Percentiles rank a stretch among this genome's conserved stretches.
phyloP scores from a whole-genome alignment of 2,329 filamentous ascomycete genomes.

The Amauroascus niger region DNA sequence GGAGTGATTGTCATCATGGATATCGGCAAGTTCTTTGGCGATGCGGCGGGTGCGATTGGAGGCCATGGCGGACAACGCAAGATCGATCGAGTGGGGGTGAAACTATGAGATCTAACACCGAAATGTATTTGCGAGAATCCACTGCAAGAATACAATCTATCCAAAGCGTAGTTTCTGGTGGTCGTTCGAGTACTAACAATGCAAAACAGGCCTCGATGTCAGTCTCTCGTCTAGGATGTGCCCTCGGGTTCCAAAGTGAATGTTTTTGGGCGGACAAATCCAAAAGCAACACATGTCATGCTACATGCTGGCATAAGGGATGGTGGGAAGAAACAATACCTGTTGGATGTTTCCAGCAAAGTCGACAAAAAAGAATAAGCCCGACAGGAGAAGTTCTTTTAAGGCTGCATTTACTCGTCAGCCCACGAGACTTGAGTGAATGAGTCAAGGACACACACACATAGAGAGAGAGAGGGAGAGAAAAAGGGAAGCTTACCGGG shows the following conservation, averaged over 20 bases:
- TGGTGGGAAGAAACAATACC: neutral
- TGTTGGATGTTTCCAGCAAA: neutral
- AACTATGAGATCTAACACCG: neutral
- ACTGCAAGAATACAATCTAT: neutral
- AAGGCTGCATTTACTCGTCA: neutral
- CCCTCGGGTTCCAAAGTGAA: neutral
- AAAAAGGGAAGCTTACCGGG: neutral
- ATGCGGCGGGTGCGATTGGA: constrained; percentile 50
- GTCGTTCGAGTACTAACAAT: neutral
- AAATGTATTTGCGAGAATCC: neutral
- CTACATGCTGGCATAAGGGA: neutral
- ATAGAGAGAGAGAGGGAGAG: neutral
- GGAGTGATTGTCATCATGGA: constrained; percentile 57
- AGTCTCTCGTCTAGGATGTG: neutral
- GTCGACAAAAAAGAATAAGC: neutral
- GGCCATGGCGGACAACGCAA: constrained; percentile 33
- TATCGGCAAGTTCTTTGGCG: constrained; percentile 42
- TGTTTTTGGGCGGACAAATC: neutral
- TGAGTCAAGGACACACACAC: neutral
- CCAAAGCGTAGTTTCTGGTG: neutral
- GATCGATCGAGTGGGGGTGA: neutral
- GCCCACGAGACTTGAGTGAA: neutral
- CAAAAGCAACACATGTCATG: neutral
- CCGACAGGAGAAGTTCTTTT: neutral
- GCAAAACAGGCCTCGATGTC: neutral